phyloP scores from a whole-genome alignment of 805 yeast genomes.

The Metschnikowia gelsemii region DNA sequence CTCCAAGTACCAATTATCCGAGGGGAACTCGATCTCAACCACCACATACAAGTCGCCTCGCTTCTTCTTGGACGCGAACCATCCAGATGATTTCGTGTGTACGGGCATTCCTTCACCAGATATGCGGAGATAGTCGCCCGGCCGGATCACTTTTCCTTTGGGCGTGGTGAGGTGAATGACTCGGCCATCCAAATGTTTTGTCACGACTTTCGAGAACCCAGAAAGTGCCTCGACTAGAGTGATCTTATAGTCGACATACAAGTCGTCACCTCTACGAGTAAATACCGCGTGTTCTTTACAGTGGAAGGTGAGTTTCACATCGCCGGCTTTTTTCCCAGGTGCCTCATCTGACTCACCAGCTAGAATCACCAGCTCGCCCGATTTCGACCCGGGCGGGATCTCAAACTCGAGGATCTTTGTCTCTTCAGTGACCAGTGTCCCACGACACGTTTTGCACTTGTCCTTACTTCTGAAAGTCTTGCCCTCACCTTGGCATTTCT shows the following conservation, averaged over 20 bases:
- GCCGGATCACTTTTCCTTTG: conserved; percentile 76
- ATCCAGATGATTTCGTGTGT: conserved; percentile 24
- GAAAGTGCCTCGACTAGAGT: conserved; percentile 80
- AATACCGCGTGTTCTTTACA: conserved; percentile 51
- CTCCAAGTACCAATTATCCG: conserved; percentile 81
- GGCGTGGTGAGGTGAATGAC: conserved; percentile 63
- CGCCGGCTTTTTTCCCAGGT: conserved; percentile 73
- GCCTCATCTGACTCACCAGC: conserved; percentile 75
- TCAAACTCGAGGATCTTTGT: conserved; percentile 73
- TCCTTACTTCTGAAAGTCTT: conserved; percentile 59
- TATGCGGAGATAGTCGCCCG: conserved; percentile 66
- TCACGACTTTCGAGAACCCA: conserved; percentile 67
- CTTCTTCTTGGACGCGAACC: conserved; percentile 24
- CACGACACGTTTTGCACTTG: conserved; percentile 74
- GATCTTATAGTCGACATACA: conserved; percentile 58
- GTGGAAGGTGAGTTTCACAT: conserved; percentile 62
- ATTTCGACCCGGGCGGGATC: conserved; percentile 67
- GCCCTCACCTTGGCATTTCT: conserved; percentile 72
- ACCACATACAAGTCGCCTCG: conserved; percentile 72
- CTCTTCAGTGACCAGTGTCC: conserved; percentile 60
- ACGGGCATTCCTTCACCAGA: conserved; percentile 84
- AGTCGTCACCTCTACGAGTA: conserved; percentile 59
- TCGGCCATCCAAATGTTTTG: conserved; percentile 80
- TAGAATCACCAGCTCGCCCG: conserved; percentile 60
- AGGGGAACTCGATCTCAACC: conserved; percentile 77